Conservation (phyloP, 2,329 filamentous ascomycete genomes). For the Colletotrichum sidae region DNA sequence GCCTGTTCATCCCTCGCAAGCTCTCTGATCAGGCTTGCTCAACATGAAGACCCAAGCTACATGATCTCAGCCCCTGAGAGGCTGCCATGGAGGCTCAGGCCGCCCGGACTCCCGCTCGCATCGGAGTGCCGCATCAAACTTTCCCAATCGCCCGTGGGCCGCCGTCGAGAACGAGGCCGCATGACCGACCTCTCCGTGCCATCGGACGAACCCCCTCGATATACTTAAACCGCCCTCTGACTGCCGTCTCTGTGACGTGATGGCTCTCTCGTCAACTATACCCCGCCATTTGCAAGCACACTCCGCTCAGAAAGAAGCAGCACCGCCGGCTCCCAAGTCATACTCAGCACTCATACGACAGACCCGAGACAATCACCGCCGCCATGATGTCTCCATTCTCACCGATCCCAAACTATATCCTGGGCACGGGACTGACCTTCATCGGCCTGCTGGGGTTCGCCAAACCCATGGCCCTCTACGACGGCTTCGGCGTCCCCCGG, state of each 20-base stretch:
- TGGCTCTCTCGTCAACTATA: background rate
- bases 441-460: constrained; percentile 36
- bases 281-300: background rate
- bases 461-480: constrained; percentile 31
- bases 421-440: constrained; percentile 42
- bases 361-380: background rate
- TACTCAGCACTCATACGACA: background rate
- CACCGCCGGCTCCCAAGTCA: background rate
- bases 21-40: background rate
- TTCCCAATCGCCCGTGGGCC: constrained; percentile 24
- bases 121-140: constrained; percentile 17
- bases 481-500: constrained; percentile 20
- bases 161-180: background rate
- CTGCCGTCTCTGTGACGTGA: no score
- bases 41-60: background rate
- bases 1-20: background rate
- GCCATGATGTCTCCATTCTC: constrained; percentile 29
- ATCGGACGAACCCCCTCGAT: constrained; percentile 27
- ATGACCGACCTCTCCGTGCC: constrained; percentile 3
- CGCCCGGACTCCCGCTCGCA: constrained; percentile 23
- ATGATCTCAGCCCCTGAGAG: no score
- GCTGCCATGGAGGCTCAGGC: background rate
- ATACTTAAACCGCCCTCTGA: constrained; percentile 17
- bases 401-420: constrained; percentile 34
- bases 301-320: background rate